These are phyloP conservation scores for Ophiostoma tasmaniense DNA, from an alignment of 2,329 filamentous ascomycete species.

Conservation along the genomic window DNA sequence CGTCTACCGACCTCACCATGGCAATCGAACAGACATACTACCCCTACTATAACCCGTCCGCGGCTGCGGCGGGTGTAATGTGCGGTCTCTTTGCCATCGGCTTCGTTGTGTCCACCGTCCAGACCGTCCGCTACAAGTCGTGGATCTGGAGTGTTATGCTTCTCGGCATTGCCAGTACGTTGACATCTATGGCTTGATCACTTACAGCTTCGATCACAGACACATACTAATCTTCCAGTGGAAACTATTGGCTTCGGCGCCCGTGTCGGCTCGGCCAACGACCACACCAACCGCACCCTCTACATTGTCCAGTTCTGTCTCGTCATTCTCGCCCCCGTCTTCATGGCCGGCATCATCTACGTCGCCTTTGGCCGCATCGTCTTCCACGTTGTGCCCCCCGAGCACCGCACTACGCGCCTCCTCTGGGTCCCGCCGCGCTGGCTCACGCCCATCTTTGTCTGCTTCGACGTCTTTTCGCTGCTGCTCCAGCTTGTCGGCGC, in stretches of 20 bases:
- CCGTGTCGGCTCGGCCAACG: conserved; percentile 26
- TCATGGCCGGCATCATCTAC: conserved; percentile 34
- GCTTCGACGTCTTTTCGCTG: conserved; percentile 21
- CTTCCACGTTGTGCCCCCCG: conserved; percentile 30
- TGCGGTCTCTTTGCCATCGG: conserved; percentile 24
- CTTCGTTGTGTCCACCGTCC: conserved; percentile 22
- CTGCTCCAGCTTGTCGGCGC: conserved; percentile 32
- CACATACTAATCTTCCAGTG: neutral
- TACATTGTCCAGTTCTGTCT: conserved; percentile 32
- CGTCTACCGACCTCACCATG: conserved; percentile 7
- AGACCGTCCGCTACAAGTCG: conserved; percentile 24
- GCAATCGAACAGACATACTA: conserved; percentile 15
- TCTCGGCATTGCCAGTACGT: conserved; percentile 24
- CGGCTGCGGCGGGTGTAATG: conserved; percentile 23
- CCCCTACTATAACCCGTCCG: conserved; percentile 24
- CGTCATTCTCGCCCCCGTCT: conserved; percentile 27
- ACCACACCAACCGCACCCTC: conserved; percentile 20
- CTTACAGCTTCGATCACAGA: neutral
- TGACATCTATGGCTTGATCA: neutral
- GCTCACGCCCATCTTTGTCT: conserved; percentile 35
- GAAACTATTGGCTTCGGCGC: conserved; percentile 18
- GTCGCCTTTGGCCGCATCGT: conserved; percentile 33
- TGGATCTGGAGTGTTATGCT: conserved; percentile 28
- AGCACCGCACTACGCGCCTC: conserved; percentile 27
- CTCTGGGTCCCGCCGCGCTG: conserved; percentile 31